Base-by-base conservation (phyloP, 2,329 filamentous ascomycete genomes). In the Periconia digitata region DNA sequence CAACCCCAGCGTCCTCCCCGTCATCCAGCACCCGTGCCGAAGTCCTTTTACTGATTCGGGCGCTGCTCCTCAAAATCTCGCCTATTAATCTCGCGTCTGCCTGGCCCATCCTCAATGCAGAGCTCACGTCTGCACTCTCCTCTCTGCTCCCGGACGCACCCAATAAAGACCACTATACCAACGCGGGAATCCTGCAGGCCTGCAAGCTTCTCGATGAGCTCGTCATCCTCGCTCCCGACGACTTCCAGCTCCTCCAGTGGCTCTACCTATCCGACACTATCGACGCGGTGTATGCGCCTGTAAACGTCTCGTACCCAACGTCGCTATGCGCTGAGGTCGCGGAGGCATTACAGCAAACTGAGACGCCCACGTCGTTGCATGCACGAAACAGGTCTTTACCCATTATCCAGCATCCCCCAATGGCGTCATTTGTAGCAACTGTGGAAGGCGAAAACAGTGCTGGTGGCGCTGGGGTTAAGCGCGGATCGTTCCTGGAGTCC, bases 221-320 rank as follows among this genome's bases (percentile, higher is more conserved):
- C n/a, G 81, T 97, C 13, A 86, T 90, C 37, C 79, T 92, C 7
- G 87, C 89, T 4, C 92, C 92, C 0, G 94, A 99, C 59, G 94
- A 99, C 69, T 99, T 97, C 73, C 94, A 97, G 71, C 82, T 97
- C n/a, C 87, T 95, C 63, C 90, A 96, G 75, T 99, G 94, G 94
- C 83, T 97, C 3, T 99, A 96, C 70, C 86, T 99, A 46, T 95
- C 91, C 1, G 94, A 99, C 71, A 97, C 92, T 13, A 92, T 96
- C 55, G 94, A 99, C 62, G 92, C 94, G 1, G 89, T 99, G 27
- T 95, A 99, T 72, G 85, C 89, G 12, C 85, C 90, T 0, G 74
- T 83, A 13, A 13, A 46, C 38, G 76, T 78, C 43, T 86, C 86
- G 73, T 80, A 85, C 51, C 81, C 90, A 1, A 76, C 88, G 2